These are phyloP conservation scores for Phialophora tarda DNA, from an alignment of 2,329 filamentous ascomycete species.

Conservation along the genomic window DNA sequence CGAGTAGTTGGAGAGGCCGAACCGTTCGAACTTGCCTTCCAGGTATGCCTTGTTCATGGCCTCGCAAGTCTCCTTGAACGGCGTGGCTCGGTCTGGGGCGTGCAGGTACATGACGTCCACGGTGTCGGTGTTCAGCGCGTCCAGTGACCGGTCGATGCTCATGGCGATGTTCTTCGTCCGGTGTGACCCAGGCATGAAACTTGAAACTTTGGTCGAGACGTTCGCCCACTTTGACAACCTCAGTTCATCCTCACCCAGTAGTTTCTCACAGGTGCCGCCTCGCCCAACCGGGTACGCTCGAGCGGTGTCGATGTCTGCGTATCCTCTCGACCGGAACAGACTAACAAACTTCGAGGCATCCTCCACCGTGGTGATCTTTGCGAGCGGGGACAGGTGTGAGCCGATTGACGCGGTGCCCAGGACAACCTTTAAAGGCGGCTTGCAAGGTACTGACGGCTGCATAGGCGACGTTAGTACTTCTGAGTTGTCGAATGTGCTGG, in stretches of 20 bases:
- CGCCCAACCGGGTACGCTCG: conserved; percentile 41
- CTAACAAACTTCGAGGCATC: conserved; percentile 38
- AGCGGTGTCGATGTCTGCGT: conserved; percentile 42
- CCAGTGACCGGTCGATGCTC: conserved; percentile 40
- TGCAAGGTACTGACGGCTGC: conserved; percentile 33
- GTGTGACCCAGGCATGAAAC: conserved; percentile 41
- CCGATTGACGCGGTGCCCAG: conserved; percentile 42
- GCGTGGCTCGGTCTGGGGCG: conserved; percentile 53
- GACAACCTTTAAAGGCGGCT: conserved; percentile 39
- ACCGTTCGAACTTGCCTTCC: conserved; percentile 53
- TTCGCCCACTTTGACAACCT: conserved; percentile 39
- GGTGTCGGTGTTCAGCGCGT: conserved; percentile 39
- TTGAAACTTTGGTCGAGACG: conserved; percentile 41
- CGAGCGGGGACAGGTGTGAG: conserved; percentile 38
- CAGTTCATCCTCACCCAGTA: conserved; percentile 39
- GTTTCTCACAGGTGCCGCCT: conserved; percentile 41
- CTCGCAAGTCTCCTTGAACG: conserved; percentile 49
- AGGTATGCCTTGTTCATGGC: conserved; percentile 52
- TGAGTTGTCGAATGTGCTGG: conserved; percentile 36
- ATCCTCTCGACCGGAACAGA: conserved; percentile 39
- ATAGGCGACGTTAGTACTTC: conserved; percentile 30
- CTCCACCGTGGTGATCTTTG: conserved; percentile 41
- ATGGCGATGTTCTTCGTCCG: conserved; percentile 39
- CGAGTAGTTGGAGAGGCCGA: conserved; percentile 56
- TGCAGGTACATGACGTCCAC: conserved; percentile 52